Conservation (phyloP, 139 green algal species). For the Mesotaenium endlicherianum region DNA sequence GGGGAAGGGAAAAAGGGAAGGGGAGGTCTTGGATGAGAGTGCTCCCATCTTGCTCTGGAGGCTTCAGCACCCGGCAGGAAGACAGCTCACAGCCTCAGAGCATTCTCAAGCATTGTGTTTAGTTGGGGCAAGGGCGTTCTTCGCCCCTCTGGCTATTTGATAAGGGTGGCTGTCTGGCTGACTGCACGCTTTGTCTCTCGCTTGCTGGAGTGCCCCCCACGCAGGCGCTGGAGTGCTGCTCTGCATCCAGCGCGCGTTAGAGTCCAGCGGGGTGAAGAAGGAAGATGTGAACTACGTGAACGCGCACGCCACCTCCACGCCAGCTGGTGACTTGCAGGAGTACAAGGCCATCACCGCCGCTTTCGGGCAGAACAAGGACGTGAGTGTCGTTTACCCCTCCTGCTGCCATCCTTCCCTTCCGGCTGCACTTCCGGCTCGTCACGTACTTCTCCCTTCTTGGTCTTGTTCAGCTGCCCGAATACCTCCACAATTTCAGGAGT, state of each 20-base stretch:
- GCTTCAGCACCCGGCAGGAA: too few relatives aligned
- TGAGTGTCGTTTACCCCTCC: too few relatives aligned
- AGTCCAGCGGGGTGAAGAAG: constrained; percentile 11
- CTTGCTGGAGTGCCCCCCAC: not conserved
- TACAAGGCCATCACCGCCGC: constrained; percentile 42
- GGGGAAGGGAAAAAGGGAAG: too few relatives aligned
- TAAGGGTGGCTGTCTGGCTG: not conserved
- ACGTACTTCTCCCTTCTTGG: not conserved
- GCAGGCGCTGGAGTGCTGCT: constrained; percentile 31
- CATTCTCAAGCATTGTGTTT: too few relatives aligned
- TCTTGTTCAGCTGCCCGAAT: too few relatives aligned
- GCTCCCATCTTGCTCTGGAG: too few relatives aligned
- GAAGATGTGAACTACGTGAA: constrained; percentile 97
- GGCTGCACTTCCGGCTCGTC: not conserved
- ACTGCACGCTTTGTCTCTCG: not conserved
- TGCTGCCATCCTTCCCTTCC: not conserved
- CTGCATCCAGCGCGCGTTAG: constrained; percentile 38
- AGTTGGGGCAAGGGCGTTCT: too few relatives aligned
- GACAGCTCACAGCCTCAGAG: too few relatives aligned
- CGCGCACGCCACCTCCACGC: constrained; percentile 93
- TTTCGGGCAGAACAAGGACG: constrained; percentile 28
- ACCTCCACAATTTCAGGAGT: too few relatives aligned
- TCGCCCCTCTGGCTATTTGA: not conserved
- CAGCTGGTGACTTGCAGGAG: constrained; percentile 95
- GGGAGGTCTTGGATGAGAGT: too few relatives aligned